A percentile compares a stretch with the other conserved stretches of the same genome.
These are phyloP conservation scores for Saccharum officinarum DNA, from an alignment of 176 grass and related monocot species.

Conservation along the genomic window DNA sequence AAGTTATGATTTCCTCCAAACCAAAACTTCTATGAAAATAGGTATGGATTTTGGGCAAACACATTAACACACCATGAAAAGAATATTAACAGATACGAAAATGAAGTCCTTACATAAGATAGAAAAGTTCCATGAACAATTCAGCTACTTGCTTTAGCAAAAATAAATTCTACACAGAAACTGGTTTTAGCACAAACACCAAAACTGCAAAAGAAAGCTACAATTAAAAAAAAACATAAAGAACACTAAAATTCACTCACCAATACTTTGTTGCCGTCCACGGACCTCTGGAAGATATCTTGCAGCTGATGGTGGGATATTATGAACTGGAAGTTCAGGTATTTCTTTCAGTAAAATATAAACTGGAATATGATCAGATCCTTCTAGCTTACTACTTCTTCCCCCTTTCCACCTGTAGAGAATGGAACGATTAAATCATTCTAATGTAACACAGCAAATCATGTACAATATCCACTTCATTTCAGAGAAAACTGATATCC, in stretches of 20 bases:
- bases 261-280: constrained; percentile 82
- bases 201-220: background rate
- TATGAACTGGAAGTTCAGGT: constrained; percentile 71
- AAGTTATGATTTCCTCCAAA: constrained; percentile 1
- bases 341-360: constrained; percentile 68
- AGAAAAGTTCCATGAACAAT: background rate
- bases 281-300: constrained; percentile 94
- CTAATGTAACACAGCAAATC: background rate
- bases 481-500: constrained; percentile 18
- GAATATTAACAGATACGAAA: background rate
- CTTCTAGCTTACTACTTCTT: constrained; percentile 90
- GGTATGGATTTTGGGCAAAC: background rate
- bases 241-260: constrained; percentile 37
- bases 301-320: constrained; percentile 67
- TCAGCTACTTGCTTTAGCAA: background rate
- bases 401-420: constrained; percentile 91
- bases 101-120: background rate
- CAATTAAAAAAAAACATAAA: constrained; percentile 10
- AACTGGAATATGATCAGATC: constrained; percentile 98
- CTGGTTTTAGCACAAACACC: constrained; percentile 7
- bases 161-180: background rate
- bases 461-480: background rate
- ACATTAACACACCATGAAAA: constrained; percentile 7
- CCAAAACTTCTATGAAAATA: background rate
- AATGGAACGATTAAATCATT: constrained; percentile 40